These are phyloP conservation scores for Coemansia sp. DNA, from an alignment of 192 early-diverging fungal genomes.

Conservation along the genomic window DNA sequence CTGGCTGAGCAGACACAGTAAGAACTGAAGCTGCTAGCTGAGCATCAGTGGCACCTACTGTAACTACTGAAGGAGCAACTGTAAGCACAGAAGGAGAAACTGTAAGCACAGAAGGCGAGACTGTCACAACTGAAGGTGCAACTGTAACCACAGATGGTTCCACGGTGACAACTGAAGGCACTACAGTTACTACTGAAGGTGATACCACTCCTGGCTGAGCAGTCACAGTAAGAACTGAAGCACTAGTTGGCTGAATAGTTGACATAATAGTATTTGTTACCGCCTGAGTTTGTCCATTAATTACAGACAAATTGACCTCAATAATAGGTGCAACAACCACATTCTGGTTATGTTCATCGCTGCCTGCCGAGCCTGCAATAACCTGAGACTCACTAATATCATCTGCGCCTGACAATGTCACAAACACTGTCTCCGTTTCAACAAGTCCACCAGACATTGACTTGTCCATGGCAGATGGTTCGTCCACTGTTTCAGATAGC, in stretches of 20 bases:
- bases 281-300: not conserved
- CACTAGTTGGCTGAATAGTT: not conserved
- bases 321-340: not conserved
- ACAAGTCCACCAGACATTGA: not conserved
- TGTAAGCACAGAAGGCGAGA: too few relatives aligned
- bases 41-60: too few relatives aligned
- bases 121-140: not conserved
- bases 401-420: not conserved
- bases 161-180: too few relatives aligned
- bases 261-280: slow-evolving; percentile 5
- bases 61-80: too few relatives aligned
- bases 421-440: slow-evolving; percentile 8
- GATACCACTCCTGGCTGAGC: not conserved
- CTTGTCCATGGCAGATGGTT: not conserved
- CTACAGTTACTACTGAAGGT: not conserved
- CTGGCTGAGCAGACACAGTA: slow-evolving; percentile 5
- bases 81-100: too few relatives aligned
- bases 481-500: not conserved
- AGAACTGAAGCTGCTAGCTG: not conserved
- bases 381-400: not conserved
- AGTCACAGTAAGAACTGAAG: slow-evolving; percentile 1
- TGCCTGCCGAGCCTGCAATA: not conserved
- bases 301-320: slow-evolving; percentile 3
- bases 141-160: slow-evolving; percentile 2
- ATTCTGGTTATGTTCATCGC: not conserved